Evolutionary conservation across 1,284 basidiomycete genomes (phyloP), one percentile per base, ranked within the genome.

Genomic region (Ganoderma boninense): DNA sequence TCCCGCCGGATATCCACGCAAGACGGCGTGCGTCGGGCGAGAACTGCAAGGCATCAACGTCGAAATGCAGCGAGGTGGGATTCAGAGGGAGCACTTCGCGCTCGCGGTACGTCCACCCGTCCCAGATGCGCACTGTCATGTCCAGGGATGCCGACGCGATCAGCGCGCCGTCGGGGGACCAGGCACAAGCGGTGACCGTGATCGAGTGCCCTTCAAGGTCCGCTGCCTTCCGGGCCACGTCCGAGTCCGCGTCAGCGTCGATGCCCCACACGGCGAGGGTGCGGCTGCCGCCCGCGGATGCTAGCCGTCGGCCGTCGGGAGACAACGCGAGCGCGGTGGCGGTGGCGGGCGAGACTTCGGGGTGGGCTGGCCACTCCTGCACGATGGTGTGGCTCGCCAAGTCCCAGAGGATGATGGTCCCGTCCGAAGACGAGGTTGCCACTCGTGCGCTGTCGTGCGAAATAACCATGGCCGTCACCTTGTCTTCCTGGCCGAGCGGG

Each of bases 81-180:
- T n/a, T n/a, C n/a, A n/a, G n/a, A n/a, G n/a, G n/a, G n/a, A n/a
- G n/a, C n/a, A n/a, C n/a, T n/a, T 29, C 23, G 52, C 52, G 23
- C 23, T 54, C 23, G 23, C 29, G 20, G 52, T 29, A 54, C 13
- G 52, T 29, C 23, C 4, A 13, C 16, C 32, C 42, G 16, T 63
- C 40, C 62, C 62, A 63, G 42, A 63, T 42, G n/a, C 62, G 42
- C 16, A 63, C 7, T 4, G 62, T 63, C 20, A 11, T 29, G n/a
- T 63, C 42, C 23, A 13, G 5, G 18, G 42, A 63, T 5, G 42
- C 42, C 10, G 62, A 63, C 2, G 44, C 62, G 1, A 63, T 23
- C 11, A 32, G 62, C 20, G 40, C 42, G n/a, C 62, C 42, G 20
- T 63, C 62, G 40, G 42, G 62, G 23, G 42, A 63, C 23, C 44